A percentile compares a stretch with the other conserved stretches of the same genome.
Evolutionary conservation across 768 basidiomycete genomes (phyloP).

Genomic region (Xerocomellus intermedius): DNA sequence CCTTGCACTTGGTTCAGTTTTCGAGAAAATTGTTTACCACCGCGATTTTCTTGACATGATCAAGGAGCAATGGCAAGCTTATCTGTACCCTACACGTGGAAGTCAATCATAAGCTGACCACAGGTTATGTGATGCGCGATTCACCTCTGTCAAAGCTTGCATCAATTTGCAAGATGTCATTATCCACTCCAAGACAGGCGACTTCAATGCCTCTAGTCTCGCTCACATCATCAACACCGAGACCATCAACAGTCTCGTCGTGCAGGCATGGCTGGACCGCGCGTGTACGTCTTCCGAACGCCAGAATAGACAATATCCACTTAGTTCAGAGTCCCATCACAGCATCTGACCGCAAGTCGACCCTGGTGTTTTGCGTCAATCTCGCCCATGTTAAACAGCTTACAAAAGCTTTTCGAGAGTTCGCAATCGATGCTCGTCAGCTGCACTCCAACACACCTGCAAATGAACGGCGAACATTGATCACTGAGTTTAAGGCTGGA

Average conservation of each 20-base stretch:
- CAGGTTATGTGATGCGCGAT: constrained; percentile 84
- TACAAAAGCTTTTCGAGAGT: constrained; percentile 66
- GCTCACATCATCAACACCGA: constrained; percentile 80
- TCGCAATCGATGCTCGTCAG: constrained; percentile 83
- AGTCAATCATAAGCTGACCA: neutral
- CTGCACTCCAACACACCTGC: constrained; percentile 68
- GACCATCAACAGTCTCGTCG: constrained; percentile 72
- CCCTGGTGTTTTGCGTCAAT: constrained; percentile 89
- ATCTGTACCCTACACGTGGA: neutral
- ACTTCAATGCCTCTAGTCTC: constrained; percentile 78
- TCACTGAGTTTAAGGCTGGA: constrained; percentile 67
- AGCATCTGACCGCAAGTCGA: constrained; percentile 70
- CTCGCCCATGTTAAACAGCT: constrained; percentile 75
- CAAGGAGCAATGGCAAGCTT: constrained; percentile 74
- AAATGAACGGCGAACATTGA: constrained; percentile 58
- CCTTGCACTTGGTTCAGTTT: constrained; percentile 82
- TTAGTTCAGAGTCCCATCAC: neutral
- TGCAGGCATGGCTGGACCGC: constrained; percentile 82
- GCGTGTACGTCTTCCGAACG: constrained; percentile 53
- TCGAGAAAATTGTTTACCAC: constrained; percentile 91
- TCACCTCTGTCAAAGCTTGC: constrained; percentile 77
- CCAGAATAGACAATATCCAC: constrained; percentile 1
- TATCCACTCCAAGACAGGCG: constrained; percentile 66
- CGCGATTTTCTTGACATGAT: constrained; percentile 91
- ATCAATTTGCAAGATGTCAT: constrained; percentile 68